Percentiles rank a stretch among this genome's conserved stretches.
These are phyloP conservation scores for Monosporascus sp. DNA, from an alignment of 2,329 filamentous ascomycete genomes.

Conservation along the genomic window DNA sequence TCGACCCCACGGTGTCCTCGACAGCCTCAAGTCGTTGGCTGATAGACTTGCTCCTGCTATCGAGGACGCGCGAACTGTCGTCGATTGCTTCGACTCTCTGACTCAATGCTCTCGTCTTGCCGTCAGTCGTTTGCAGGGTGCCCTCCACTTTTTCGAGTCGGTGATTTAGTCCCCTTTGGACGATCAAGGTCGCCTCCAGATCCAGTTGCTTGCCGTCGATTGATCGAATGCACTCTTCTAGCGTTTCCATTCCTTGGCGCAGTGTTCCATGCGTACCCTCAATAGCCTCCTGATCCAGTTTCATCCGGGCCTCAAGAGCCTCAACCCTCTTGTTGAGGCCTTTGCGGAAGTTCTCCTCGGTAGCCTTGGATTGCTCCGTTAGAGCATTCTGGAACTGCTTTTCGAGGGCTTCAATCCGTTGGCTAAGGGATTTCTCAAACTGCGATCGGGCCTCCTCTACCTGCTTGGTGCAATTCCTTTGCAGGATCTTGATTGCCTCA, in stretches of 20 bases:
- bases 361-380: slow-evolving; percentile 9
- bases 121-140: slow-evolving; percentile 11
- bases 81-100: slow-evolving; percentile 21
- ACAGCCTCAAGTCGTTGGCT: slow-evolving; percentile 19
- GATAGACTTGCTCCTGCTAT: slow-evolving; percentile 17
- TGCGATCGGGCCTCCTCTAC: slow-evolving; percentile 12
- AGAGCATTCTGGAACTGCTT: slow-evolving; percentile 11
- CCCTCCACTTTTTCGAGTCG: slow-evolving; percentile 18
- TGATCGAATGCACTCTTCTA: slow-evolving; percentile 18
- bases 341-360: slow-evolving; percentile 15
- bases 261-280: slow-evolving; percentile 15
- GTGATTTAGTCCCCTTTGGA: slow-evolving; percentile 13
- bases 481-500: slow-evolving; percentile 6
- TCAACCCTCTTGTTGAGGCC: slow-evolving; percentile 17
- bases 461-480: slow-evolving; percentile 9
- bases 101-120: slow-evolving; percentile 12
- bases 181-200: slow-evolving; percentile 19
- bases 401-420: slow-evolving; percentile 11
- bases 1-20: slow-evolving; percentile 16
- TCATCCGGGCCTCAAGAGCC: slow-evolving; percentile 18
- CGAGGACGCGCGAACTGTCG: slow-evolving; percentile 20
- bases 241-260: slow-evolving; percentile 16
- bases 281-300: slow-evolving; percentile 19
- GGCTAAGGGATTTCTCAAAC: slow-evolving; percentile 10
- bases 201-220: slow-evolving; percentile 22